Conservation (phyloP, 2,329 filamentous ascomycete species). For the Diaporthe capsici region DNA sequence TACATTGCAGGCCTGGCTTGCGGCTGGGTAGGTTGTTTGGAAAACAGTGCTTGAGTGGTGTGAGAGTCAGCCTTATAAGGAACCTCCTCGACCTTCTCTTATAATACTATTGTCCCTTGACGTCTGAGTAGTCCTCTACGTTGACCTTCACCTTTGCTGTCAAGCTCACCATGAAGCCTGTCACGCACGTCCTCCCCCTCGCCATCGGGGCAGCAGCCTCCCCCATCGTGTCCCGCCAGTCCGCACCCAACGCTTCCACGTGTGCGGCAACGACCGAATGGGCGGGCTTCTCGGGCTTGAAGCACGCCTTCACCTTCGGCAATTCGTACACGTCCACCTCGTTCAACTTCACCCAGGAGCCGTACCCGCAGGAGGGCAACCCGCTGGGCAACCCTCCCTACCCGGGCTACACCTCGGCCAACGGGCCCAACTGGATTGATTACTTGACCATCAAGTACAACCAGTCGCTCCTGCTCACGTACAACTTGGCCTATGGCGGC, state of each 20-base stretch:
- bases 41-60: not conserved
- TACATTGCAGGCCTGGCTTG: constrained; percentile 33
- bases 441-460: constrained; percentile 64
- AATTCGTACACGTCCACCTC: constrained; percentile 49
- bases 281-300: constrained; percentile 54
- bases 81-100: not conserved
- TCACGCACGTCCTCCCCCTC: constrained; percentile 24
- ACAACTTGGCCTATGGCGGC: constrained; percentile 69
- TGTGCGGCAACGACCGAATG: constrained; percentile 49
- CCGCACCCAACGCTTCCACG: constrained; percentile 2
- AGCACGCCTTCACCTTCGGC: constrained; percentile 57
- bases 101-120: not conserved
- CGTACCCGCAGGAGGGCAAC: constrained; percentile 64
- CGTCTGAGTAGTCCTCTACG: not conserved
- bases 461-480: constrained; percentile 60
- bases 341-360: constrained; percentile 66
- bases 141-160: not conserved
- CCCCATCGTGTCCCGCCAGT: not conserved
- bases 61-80: constrained; percentile 2
- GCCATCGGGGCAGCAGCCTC: constrained; percentile 30
- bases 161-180: constrained; percentile 27
- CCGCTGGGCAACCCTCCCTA: constrained; percentile 74
- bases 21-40: constrained; percentile 1
- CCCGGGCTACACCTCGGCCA: constrained; percentile 63
- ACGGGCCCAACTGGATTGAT: constrained; percentile 67